Percentiles rank a stretch among this genome's conserved stretches.
Evolutionary conservation across 2,329 filamentous ascomycete species (phyloP).

Genomic region (Colletotrichum navitas): DNA sequence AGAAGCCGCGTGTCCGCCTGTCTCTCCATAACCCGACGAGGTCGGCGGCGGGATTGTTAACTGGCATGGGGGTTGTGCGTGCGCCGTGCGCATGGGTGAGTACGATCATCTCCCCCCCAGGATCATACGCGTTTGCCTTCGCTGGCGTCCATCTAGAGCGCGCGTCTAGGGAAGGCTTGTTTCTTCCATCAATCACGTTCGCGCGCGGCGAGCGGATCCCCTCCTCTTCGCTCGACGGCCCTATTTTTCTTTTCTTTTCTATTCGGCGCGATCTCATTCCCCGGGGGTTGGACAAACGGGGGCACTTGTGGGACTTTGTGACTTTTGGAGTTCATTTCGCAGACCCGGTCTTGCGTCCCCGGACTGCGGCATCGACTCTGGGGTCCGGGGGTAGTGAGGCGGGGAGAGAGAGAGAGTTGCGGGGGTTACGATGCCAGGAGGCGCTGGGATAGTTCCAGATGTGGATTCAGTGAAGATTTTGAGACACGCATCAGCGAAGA

Average conservation of each 20-base stretch:
- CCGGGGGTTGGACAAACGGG: neutral
- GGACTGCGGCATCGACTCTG: neutral
- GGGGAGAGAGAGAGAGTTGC: slow-evolving; percentile 14
- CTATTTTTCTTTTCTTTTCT: no score
- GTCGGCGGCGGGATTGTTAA: neutral
- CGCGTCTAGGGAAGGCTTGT: slow-evolving; percentile 6
- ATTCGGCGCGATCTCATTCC: neutral
- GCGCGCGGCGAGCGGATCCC: slow-evolving; percentile 3
- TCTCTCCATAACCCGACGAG: neutral
- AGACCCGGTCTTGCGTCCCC: slow-evolving; percentile 19
- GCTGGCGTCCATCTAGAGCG: neutral
- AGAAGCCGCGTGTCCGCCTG: neutral
- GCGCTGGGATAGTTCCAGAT: neutral
- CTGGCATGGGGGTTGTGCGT: neutral
- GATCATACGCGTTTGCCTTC: neutral
- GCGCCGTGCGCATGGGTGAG: neutral
- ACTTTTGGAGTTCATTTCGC: slow-evolving; percentile 3
- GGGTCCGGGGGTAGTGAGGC: slow-evolving; percentile 28
- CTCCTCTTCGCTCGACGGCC: no score
- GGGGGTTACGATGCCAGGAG: slow-evolving; percentile 20
- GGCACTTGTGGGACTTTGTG: neutral
- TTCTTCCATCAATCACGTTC: slow-evolving; percentile 39
- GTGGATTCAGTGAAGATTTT: neutral
- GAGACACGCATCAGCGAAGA: neutral
- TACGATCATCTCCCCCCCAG: neutral